Base-by-base conservation (phyloP, 2,329 filamentous ascomycete genomes). In the Stemphylium lycopersici region DNA sequence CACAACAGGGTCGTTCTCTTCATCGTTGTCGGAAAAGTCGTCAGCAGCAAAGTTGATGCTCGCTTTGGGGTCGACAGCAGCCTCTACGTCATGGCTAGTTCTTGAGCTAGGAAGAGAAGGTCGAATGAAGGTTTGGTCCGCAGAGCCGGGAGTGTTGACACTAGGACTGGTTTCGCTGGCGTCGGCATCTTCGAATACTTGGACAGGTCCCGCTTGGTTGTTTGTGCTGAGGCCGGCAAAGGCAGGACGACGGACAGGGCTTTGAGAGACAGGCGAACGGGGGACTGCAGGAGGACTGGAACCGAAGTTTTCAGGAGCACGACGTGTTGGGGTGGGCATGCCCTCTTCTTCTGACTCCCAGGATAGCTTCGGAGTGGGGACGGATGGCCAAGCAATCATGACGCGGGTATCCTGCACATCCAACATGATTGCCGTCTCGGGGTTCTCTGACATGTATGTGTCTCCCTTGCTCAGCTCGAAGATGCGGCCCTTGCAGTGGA, bases 371-470 rank as follows among this genome's bases (percentile, higher is more conserved):
- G 65, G 71, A 68, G 66, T 76, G 13, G 95, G 93, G 67, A 68
- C 70, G 68, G 67, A 76, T n/a, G 95, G 95, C 93, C 95, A 98
- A 70, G 88, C 86, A 58, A 99, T 80, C 74, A 96, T 83, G 39
- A 98, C 91, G 59, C 95, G 90, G 48, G 92, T 88, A 72, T 96
- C 93, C 68, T 96, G 91, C 37, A 98, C 92, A 74, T 98, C 93
- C 60, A 99, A 80, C 87, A 99, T 96, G 74, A 99, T 92, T 68
- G 96, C 92, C 15, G 87, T 87, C 62, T 88, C 86, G 71, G 93
- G 90, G 26, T 92, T 93, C 77, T 96, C 91, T 53, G 92, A 96
- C 41, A 88, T 89, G 76, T 97, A 98, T 44, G 86, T 90, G 72
- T 96, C 92, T 15, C 90, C 91, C 79, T 96, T 97, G 61, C 81